Evolutionary conservation across 2,329 filamentous ascomycete species (phyloP).

Genomic region (Phaeosphaeriaceae sp.): DNA sequence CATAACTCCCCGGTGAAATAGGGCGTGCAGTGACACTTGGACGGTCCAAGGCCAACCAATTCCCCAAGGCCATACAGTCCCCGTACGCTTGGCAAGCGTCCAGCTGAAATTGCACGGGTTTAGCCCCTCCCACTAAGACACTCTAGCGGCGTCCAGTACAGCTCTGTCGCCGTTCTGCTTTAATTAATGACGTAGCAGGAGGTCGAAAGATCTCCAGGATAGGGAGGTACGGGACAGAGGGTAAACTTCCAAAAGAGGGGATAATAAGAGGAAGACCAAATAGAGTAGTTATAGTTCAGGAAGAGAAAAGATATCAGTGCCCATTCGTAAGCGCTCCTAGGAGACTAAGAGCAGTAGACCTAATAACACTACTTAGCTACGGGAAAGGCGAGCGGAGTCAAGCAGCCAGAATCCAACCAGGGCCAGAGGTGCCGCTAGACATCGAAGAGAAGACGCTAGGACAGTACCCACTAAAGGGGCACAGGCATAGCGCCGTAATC

Average conservation of each 20-base stretch:
- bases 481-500: not conserved
- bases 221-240: not conserved
- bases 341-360: not conserved
- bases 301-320: not conserved
- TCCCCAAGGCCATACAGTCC: conserved; percentile 6
- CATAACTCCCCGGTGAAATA: conserved; percentile 5
- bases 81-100: conserved; percentile 2
- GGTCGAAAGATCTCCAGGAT: not conserved
- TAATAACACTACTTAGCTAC: conserved; percentile 3
- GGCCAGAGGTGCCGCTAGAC: not conserved
- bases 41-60: conserved; percentile 6
- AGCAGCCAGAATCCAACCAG: not conserved
- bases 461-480: not conserved
- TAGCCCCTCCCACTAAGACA: conserved; percentile 12
- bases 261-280: not conserved
- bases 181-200: conserved; percentile 1
- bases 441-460: conserved; percentile 1
- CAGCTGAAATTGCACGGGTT: conserved; percentile 1
- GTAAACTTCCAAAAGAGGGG: not conserved
- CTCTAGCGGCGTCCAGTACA: conserved; percentile 2
- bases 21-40: conserved; percentile 1
- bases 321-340: conserved; percentile 1
- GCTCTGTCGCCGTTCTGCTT: not conserved
- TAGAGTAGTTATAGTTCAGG: not conserved
- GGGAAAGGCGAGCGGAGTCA: not conserved